Evolutionary conservation across 352 stramenopile genomes (phyloP).

Genomic region (Aphanomyces cochlioides): DNA sequence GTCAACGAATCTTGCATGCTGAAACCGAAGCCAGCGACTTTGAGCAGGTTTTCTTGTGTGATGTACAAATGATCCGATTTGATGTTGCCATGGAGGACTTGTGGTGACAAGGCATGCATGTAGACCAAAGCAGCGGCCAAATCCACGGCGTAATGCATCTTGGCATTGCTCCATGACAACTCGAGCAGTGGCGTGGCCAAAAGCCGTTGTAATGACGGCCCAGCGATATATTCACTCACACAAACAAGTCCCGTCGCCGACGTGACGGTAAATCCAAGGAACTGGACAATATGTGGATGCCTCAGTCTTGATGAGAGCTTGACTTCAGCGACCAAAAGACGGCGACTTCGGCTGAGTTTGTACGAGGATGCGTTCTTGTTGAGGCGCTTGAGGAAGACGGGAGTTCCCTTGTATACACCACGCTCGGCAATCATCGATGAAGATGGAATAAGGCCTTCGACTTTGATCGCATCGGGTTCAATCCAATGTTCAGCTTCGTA

Average conservation of each 20-base stretch:
- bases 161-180: background rate
- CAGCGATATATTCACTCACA: slow-evolving; percentile 6
- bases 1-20: background rate
- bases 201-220: background rate
- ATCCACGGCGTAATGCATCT: background rate
- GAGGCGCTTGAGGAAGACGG: slow-evolving; percentile 10
- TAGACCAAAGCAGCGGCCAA: slow-evolving; percentile 6
- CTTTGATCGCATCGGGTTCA: background rate
- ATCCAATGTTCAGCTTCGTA: slow-evolving; percentile 13
- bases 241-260: background rate
- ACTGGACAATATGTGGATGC: slow-evolving; percentile 6
- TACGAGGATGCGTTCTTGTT: slow-evolving; percentile 20
- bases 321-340: slow-evolving; percentile 19
- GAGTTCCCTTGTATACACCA: background rate
- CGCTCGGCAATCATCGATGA: slow-evolving; percentile 5
- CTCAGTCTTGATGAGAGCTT: background rate
- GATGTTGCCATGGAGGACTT: slow-evolving; percentile 11
- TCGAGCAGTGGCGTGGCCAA: background rate
- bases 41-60: slow-evolving; percentile 3
- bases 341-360: slow-evolving; percentile 11
- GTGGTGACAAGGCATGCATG: background rate
- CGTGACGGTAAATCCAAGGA: slow-evolving; percentile 21
- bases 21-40: slow-evolving; percentile 12
- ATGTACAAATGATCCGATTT: slow-evolving; percentile 8
- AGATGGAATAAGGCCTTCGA: background rate